Conservation (phyloP, 2,329 filamentous ascomycete species). For the Aspergillus vadensis region DNA sequence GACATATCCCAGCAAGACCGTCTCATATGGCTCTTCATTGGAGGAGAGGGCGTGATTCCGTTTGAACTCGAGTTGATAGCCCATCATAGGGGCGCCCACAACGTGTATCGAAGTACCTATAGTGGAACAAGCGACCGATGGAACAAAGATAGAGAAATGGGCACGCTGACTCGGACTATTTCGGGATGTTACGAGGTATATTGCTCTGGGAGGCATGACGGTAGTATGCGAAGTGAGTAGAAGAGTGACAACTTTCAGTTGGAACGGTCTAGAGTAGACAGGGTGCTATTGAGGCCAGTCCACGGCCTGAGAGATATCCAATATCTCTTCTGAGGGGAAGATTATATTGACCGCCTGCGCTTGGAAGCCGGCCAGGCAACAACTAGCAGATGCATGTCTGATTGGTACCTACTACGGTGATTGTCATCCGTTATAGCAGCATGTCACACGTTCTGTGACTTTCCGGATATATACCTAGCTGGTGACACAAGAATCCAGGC, state of each 20-base stretch:
- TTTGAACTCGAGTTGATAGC: conserved; percentile 35
- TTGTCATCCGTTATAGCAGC: background rate
- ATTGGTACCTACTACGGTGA: background rate
- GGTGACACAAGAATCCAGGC: too few relatives aligned
- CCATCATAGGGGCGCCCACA: conserved; percentile 35
- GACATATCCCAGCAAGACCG: conserved; percentile 26
- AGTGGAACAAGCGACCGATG: conserved; percentile 18
- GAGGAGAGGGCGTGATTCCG: conserved; percentile 25
- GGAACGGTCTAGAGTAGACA: too few relatives aligned
- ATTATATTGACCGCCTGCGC: background rate
- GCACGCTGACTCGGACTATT: conserved; percentile 27
- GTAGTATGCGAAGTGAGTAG: background rate
- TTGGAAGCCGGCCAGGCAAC: background rate
- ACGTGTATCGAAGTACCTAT: conserved; percentile 35
- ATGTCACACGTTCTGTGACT: background rate
- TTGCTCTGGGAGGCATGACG: conserved; percentile 24
- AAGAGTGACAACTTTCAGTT: background rate
- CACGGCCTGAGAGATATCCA: background rate
- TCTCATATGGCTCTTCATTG: conserved; percentile 13
- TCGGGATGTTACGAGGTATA: conserved; percentile 30
- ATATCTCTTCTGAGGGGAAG: background rate
- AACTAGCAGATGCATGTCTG: background rate
- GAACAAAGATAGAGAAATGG: conserved; percentile 36
- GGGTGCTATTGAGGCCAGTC: background rate
- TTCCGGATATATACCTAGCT: too few relatives aligned